A percentile compares a stretch with the other conserved stretches of the same genome.
These are phyloP conservation scores for Aspergillus ibericus DNA, from an alignment of 2,329 filamentous ascomycete genomes.

Conservation along the genomic window DNA sequence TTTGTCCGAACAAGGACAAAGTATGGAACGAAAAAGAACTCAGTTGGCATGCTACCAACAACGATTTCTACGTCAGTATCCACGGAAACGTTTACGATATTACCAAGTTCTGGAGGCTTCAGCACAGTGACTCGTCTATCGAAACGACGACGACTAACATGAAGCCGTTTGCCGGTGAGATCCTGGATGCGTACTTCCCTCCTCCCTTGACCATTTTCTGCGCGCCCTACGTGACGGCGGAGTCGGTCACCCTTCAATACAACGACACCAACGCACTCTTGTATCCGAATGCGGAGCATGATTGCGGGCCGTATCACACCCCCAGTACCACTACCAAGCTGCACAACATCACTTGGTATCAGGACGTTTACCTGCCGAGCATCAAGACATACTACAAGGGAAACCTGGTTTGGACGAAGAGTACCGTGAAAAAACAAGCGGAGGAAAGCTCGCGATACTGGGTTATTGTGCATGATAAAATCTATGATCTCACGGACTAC, in stretches of 20 bases:
- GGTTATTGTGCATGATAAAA: slow-evolving; percentile 71
- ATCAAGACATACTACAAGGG: slow-evolving; percentile 89
- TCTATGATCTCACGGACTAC: slow-evolving; percentile 93
- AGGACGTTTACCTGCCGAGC: slow-evolving; percentile 67
- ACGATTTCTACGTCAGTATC: slow-evolving; percentile 84
- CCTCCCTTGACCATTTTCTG: slow-evolving; percentile 76
- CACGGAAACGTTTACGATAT: slow-evolving; percentile 91
- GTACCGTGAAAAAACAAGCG: slow-evolving; percentile 65
- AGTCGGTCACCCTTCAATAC: slow-evolving; percentile 53
- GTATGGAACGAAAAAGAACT: slow-evolving; percentile 77
- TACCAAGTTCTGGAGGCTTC: slow-evolving; percentile 77
- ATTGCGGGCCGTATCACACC: slow-evolving; percentile 63
- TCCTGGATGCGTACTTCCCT: slow-evolving; percentile 82
- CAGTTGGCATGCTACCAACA: slow-evolving; percentile 64
- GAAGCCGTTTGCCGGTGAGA: slow-evolving; percentile 73
- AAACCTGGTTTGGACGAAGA: slow-evolving; percentile 70
- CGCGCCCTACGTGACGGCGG: slow-evolving; percentile 65
- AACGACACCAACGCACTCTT: slow-evolving; percentile 64
- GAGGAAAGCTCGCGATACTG: slow-evolving; percentile 68
- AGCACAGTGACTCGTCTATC: slow-evolving; percentile 74
- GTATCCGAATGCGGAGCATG: slow-evolving; percentile 62
- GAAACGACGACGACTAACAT: slow-evolving; percentile 65
- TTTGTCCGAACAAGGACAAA: slow-evolving; percentile 91
- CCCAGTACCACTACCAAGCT: slow-evolving; percentile 60
- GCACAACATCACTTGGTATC: slow-evolving; percentile 73